A percentile compares a stretch with the other conserved stretches of the same genome.
These are phyloP conservation scores for Cylindrotheca fusiformis DNA, from an alignment of 108 stramenopile species.

Conservation along the genomic window DNA sequence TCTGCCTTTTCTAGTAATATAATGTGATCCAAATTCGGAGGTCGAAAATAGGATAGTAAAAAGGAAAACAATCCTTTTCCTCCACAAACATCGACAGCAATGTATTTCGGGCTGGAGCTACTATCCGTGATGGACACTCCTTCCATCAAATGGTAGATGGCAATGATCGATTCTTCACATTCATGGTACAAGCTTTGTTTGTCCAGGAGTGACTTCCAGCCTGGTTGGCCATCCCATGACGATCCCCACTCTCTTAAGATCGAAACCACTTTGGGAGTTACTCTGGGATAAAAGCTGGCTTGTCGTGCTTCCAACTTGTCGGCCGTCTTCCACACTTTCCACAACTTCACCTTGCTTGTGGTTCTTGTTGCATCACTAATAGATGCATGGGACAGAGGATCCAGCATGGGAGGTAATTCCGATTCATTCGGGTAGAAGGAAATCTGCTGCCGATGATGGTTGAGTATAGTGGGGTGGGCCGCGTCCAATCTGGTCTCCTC, in stretches of 20 bases:
- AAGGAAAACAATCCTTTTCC: constrained; percentile 72
- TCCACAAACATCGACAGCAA: constrained; percentile 53
- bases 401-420: too few relatives aligned
- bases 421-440: too few relatives aligned
- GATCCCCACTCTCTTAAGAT: constrained; percentile 43
- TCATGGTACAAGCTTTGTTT: constrained; percentile 48
- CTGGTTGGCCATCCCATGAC: constrained; percentile 32
- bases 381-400: too few relatives aligned
- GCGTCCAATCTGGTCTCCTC: too few relatives aligned
- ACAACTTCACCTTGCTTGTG: too few relatives aligned
- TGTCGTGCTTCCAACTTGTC: constrained; percentile 16
- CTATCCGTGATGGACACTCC: constrained; percentile 9
- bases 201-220: constrained; percentile 51
- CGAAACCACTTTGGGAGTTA: constrained; percentile 36
- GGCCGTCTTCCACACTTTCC: constrained; percentile 26
- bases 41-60: constrained; percentile 49
- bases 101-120: background rate
- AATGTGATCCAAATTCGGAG: constrained; percentile 33
- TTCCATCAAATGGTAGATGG: constrained; percentile 35
- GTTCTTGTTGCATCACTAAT: too few relatives aligned
- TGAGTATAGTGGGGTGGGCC: too few relatives aligned
- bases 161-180: constrained; percentile 66
- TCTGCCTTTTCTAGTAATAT: constrained; percentile 65
- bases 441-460: too few relatives aligned
- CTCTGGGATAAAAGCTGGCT: constrained; percentile 18